phyloP scores from a whole-genome alignment of 345 rosid species.

The Brassica rapa region DNA sequence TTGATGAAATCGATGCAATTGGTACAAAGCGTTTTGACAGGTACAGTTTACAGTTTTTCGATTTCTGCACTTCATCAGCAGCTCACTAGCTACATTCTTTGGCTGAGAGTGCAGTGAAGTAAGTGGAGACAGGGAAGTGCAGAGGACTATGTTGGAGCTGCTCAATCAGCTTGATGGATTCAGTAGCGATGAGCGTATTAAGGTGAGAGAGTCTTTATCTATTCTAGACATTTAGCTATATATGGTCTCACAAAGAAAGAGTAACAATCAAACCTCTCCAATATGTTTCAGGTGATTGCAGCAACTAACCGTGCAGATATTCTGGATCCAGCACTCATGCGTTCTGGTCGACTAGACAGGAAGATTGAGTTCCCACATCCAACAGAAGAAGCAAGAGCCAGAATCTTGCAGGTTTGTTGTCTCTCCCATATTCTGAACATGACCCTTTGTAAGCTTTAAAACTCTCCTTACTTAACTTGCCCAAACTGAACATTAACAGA shows the following conservation, averaged over 20 bases:
- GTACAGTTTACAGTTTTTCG: conserved; percentile 37
- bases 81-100: conserved; percentile 16
- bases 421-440: not conserved
- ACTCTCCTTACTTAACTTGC: not conserved
- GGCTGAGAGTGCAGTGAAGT: conserved; percentile 75
- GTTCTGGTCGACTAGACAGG: conserved; percentile 97
- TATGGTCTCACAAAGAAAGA: not conserved
- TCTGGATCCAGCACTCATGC: conserved; percentile 98
- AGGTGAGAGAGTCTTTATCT: conserved; percentile 54
- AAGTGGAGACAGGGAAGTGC: conserved; percentile 99
- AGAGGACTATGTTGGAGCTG: conserved; percentile 97
- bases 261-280: conserved; percentile 4
- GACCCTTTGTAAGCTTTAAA: not conserved
- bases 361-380: conserved; percentile 99
- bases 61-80: not conserved
- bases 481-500: conserved; percentile 41
- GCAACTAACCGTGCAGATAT: conserved; percentile 99
- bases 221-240: not conserved
- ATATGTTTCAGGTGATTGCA: conserved; percentile 74
- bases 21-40: conserved; percentile 99
- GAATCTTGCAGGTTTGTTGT: conserved; percentile 76
- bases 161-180: conserved; percentile 99
- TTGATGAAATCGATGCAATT: conserved; percentile 98
- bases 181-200: conserved; percentile 97
- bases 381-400: conserved; percentile 97